phyloP scores from a whole-genome alignment of 2,329 filamentous ascomycete species.

The Aspergillus vadensis region DNA sequence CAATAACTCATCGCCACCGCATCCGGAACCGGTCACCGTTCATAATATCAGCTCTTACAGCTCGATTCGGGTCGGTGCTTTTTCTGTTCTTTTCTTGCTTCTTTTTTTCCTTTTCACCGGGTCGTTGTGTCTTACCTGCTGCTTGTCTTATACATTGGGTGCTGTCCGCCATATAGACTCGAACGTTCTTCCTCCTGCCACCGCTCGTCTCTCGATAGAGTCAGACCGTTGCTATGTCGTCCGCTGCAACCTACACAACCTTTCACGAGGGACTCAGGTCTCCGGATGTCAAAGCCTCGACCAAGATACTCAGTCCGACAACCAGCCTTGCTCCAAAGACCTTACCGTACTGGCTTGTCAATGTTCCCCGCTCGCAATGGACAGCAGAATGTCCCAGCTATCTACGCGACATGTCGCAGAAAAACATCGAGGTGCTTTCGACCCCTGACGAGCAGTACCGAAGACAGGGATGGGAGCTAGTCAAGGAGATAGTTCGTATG shows the following conservation, averaged over 20 bases:
- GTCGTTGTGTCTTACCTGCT: not conserved
- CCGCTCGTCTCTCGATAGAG: too few relatives aligned
- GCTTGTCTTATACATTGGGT: not conserved
- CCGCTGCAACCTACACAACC: slow-evolving; percentile 25
- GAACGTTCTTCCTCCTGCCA: not conserved
- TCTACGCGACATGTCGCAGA: slow-evolving; percentile 63
- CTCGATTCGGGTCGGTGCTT: not conserved
- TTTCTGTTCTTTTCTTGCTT: not conserved
- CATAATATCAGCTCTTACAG: slow-evolving; percentile 2
- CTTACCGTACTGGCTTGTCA: slow-evolving; percentile 79
- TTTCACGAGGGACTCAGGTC: slow-evolving; percentile 27
- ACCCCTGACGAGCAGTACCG: slow-evolving; percentile 69
- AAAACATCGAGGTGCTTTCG: slow-evolving; percentile 70
- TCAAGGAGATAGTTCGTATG: slow-evolving; percentile 61
- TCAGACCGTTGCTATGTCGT: slow-evolving; percentile 5
- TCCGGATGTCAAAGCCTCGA: slow-evolving; percentile 17
- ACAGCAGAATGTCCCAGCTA: slow-evolving; percentile 71
- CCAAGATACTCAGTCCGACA: slow-evolving; percentile 14
- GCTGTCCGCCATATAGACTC: not conserved
- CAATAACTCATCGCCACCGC: slow-evolving; percentile 4
- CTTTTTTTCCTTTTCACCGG: not conserved
- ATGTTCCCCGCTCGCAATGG: slow-evolving; percentile 66
- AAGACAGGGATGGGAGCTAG: slow-evolving; percentile 68
- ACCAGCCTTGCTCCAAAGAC: slow-evolving; percentile 16
- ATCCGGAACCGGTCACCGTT: not conserved